These are phyloP conservation scores for Sanguinoderma infundibulare DNA, from an alignment of 1,284 basidiomycete genomes.

Conservation along the genomic window DNA sequence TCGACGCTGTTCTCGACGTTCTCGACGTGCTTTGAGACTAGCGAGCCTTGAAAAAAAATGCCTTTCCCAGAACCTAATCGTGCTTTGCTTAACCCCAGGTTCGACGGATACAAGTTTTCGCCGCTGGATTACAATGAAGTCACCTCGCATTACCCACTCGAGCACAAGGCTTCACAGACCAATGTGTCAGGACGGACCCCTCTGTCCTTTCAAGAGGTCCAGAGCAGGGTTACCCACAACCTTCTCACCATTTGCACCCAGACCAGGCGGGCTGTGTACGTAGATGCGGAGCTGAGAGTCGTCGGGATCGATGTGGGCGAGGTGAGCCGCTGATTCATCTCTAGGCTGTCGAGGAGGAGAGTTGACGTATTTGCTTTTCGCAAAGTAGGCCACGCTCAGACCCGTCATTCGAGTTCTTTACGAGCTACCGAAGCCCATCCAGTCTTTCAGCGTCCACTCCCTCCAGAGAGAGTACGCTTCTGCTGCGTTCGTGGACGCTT, in stretches of 20 bases:
- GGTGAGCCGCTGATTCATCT: conserved; percentile 47
- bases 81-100: conserved; percentile 76
- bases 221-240: conserved; percentile 85
- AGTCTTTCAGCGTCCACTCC: conserved; percentile 40
- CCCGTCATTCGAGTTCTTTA: conserved; percentile 65
- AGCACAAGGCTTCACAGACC: conserved; percentile 60
- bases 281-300: conserved; percentile 72
- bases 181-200: conserved; percentile 61
- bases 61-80: conserved; percentile 42
- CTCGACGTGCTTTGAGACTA: background rate
- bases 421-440: conserved; percentile 59
- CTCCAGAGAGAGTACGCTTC: conserved; percentile 80
- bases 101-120: conserved; percentile 83
- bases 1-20: background rate
- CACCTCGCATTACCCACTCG: conserved; percentile 55
- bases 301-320: conserved; percentile 61
- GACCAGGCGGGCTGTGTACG: conserved; percentile 61
- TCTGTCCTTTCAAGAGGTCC: conserved; percentile 80
- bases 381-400: conserved; percentile 51
- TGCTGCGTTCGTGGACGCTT: conserved; percentile 56
- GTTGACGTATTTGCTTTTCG: conserved; percentile 6
- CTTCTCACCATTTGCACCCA: conserved; percentile 65
- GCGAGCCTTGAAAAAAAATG: conserved; percentile 12
- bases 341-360: background rate
- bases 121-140: conserved; percentile 58